These are phyloP conservation scores for Saccharomyces uvarum DNA, from an alignment of 1,139 yeast genomes.

Conservation along the genomic window DNA sequence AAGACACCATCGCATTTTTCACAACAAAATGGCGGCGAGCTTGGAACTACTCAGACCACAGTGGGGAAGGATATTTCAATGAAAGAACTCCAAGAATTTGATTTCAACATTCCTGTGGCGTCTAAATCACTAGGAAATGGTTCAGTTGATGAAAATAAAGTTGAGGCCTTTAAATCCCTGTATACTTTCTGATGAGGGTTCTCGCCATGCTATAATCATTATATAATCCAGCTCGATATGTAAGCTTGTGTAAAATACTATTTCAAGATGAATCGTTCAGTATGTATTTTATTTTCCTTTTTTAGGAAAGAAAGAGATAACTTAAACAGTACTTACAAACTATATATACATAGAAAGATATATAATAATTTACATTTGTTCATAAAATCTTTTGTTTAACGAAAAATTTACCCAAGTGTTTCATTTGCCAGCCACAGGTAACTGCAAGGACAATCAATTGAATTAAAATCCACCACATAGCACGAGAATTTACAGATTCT, in stretches of 20 bases:
- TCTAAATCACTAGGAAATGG: constrained; percentile 10
- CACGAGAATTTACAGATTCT: constrained; percentile 57
- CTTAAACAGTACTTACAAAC: background rate
- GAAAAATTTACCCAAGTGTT: constrained; percentile 55
- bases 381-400: constrained; percentile 57
- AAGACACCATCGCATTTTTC: background rate
- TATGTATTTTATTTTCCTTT: background rate
- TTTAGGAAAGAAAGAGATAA: background rate
- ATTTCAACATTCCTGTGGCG: constrained; percentile 18
- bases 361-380: constrained; percentile 2
- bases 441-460: constrained; percentile 50
- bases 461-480: constrained; percentile 56
- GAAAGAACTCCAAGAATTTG: constrained; percentile 6
- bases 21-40: background rate
- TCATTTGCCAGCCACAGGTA: constrained; percentile 65
- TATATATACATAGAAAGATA: background rate
- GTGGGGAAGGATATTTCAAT: background rate
- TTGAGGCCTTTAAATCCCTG: constrained; percentile 15
- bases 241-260: background rate
- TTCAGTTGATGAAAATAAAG: constrained; percentile 16
- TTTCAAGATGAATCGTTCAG: background rate
- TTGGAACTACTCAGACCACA: background rate
- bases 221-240: background rate
- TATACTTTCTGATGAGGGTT: background rate
- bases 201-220: background rate